Conservation (phyloP, 352 stramenopile species). For the Halophytophthora batemanensis region DNA sequence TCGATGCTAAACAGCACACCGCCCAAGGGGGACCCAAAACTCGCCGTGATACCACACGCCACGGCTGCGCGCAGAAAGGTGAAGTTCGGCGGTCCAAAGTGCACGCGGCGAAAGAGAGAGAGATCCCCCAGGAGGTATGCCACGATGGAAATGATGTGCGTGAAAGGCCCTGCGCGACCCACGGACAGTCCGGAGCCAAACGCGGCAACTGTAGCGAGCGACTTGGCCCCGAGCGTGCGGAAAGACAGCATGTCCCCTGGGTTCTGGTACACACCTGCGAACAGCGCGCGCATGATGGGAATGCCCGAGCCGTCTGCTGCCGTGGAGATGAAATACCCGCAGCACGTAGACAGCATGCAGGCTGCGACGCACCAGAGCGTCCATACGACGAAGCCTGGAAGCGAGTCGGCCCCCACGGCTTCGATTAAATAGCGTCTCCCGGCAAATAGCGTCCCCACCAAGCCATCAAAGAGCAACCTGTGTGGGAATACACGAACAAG, state of each 20-base stretch:
- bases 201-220: constrained; percentile 63
- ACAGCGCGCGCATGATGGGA: constrained; percentile 79
- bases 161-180: constrained; percentile 69
- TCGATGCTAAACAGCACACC: constrained; percentile 74
- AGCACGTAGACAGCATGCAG: constrained; percentile 54
- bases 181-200: constrained; percentile 71
- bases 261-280: constrained; percentile 79
- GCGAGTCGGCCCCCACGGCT: constrained; percentile 51
- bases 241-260: constrained; percentile 72
- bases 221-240: constrained; percentile 66
- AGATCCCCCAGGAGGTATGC: constrained; percentile 65
- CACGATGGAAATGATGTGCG: constrained; percentile 74
- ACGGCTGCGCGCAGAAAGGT: constrained; percentile 75
- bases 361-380: constrained; percentile 54
- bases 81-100: constrained; percentile 77
- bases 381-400: constrained; percentile 67
- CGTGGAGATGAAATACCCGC: constrained; percentile 56
- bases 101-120: constrained; percentile 60
- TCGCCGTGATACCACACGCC: constrained; percentile 67
- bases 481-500: neutral
- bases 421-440: constrained; percentile 55
- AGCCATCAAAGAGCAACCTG: constrained; percentile 73
- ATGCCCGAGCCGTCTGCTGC: constrained; percentile 77
- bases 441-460: constrained; percentile 65
- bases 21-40: constrained; percentile 62